Evolutionary conservation across 2,329 filamentous ascomycete genomes (phyloP).

Genomic region (Neonectria magnoliae): DNA sequence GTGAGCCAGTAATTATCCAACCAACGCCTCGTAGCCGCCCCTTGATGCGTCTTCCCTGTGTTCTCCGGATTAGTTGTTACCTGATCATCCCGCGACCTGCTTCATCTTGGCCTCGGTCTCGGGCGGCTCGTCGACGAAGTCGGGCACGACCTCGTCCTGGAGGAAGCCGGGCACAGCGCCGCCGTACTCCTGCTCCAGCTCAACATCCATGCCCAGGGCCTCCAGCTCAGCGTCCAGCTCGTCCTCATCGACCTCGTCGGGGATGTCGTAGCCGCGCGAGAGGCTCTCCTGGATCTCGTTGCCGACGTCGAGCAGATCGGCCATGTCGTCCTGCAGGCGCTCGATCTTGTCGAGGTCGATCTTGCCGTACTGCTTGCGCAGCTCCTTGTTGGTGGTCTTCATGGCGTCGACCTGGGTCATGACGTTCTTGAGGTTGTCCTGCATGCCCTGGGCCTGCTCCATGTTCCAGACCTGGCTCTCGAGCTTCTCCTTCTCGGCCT

Average conservation of each 20-base stretch:
- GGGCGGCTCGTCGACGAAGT: slow-evolving; percentile 94
- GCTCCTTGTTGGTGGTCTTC: slow-evolving; percentile 94
- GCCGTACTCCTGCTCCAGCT: slow-evolving; percentile 77
- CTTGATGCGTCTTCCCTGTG: neutral
- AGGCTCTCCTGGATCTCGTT: slow-evolving; percentile 99
- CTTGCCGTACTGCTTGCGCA: slow-evolving; percentile 95
- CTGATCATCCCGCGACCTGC: slow-evolving; percentile 72
- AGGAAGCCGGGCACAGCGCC: slow-evolving; percentile 83
- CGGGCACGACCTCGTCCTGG: slow-evolving; percentile 84
- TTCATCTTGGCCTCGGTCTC: slow-evolving; percentile 79
- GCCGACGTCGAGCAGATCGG: slow-evolving; percentile 94
- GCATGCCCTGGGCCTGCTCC: slow-evolving; percentile 98
- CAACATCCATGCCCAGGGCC: slow-evolving; percentile 92
- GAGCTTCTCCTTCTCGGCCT: slow-evolving; percentile 91
- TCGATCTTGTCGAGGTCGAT: slow-evolving; percentile 98
- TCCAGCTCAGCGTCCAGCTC: slow-evolving; percentile 97
- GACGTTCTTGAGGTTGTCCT: slow-evolving; percentile 97
- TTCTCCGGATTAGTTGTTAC: neutral
- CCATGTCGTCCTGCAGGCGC: slow-evolving; percentile 98
- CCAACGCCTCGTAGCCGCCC: slow-evolving; percentile 36
- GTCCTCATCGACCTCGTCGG: slow-evolving; percentile 95
- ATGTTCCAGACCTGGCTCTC: slow-evolving; percentile 98
- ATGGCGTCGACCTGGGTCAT: slow-evolving; percentile 99
- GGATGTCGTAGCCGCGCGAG: slow-evolving; percentile 89
- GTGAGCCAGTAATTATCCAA: slow-evolving; percentile 28